phyloP scores from a whole-genome alignment of 352 stramenopile species.

The Pythium periplocum region DNA sequence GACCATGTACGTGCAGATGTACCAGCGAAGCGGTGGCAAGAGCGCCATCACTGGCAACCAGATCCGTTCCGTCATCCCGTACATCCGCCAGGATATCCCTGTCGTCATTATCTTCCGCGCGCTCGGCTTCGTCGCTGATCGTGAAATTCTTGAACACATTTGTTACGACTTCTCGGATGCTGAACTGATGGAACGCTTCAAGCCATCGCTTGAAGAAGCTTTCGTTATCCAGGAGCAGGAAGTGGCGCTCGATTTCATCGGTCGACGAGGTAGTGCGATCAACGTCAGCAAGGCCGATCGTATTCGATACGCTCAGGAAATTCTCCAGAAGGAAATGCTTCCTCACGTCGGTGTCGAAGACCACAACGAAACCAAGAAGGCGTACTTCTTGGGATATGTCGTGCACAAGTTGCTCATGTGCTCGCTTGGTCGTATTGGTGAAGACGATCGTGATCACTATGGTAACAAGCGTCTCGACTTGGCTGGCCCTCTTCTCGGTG shows the following conservation, averaged over 20 bases:
- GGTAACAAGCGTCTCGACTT: conserved; percentile 99
- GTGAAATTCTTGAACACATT: conserved; percentile 99
- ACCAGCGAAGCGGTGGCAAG: conserved; percentile 92
- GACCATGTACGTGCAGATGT: conserved; percentile 99
- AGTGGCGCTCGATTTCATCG: conserved; percentile 99
- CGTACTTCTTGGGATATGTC: conserved; percentile 98
- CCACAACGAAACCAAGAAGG: conserved; percentile 96
- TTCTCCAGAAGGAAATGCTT: conserved; percentile 99
- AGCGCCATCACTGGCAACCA: conserved; percentile 97
- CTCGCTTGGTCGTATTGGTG: conserved; percentile 93
- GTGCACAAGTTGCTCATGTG: conserved; percentile 99
- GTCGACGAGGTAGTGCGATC: conserved; percentile 90
- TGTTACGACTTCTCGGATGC: conserved; percentile 98
- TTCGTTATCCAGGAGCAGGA: conserved; percentile 98
- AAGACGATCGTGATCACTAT: conserved; percentile 99
- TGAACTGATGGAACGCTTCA: conserved; percentile 99
- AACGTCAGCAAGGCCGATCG: conserved; percentile 97
- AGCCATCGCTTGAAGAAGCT: conserved; percentile 97
- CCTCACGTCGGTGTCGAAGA: conserved; percentile 98
- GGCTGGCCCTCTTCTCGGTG: conserved; percentile 95
- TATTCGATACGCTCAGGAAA: conserved; percentile 97
- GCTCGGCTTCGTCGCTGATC: conserved; percentile 94
- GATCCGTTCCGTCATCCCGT: conserved; percentile 96
- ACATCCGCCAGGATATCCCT: conserved; percentile 98
- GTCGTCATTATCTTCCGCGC: conserved; percentile 99